Evolutionary conservation across 2,329 filamentous ascomycete species (phyloP), one percentile per base, ranked within the genome.

Genomic region (Cladosporium austrohemisphaericum): DNA sequence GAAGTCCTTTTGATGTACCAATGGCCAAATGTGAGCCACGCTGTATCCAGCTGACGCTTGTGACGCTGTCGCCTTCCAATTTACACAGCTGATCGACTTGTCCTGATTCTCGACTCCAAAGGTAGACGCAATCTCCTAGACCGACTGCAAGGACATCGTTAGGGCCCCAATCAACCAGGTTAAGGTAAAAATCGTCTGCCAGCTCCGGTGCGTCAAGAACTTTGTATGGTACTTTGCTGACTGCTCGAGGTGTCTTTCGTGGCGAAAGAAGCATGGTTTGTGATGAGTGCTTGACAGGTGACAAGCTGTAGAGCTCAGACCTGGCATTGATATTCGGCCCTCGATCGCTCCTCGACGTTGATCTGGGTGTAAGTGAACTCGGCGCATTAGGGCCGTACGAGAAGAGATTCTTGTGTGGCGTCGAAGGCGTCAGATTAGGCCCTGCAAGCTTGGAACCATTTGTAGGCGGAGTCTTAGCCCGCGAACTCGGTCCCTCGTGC

Each of bases 1-100:
- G 91, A 28, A 95, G 77, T 5, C 93, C 93, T 71, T 95, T 95
- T 37, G 88, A 86, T 2, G 93, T 98, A 35, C 93, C 93, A 58
- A 98, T 94, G 3, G 93, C 88, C 49, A 98, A 80, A 69, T 98
- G 93, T 0, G 92, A 95, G 29, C 93, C 93, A 72, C 81, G 57
- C 70, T 98, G 93, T 60, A 98, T 98, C 93, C 93, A 98, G 50
- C 86, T 94, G 9, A 98, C 93, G 60, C 91, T 96, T 2, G 93
- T 98, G 1, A 98, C 92, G 0, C 85, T 91, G 65, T 98, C 93
- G 60, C 95, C 91, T 56, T 88, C 84, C 10, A 97, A 75, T 37
- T 94, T 92, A 69, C 93, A 97, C 8, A 98, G 78, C 69, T 94
- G 95, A 53, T 90, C 95, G 2, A 98, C 93, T 56, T 87, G 82